A percentile compares a stretch with the other conserved stretches of the same genome.
Evolutionary conservation across 2,329 filamentous ascomycete species (phyloP).

Genomic region (Talaromyces amestolkiae): DNA sequence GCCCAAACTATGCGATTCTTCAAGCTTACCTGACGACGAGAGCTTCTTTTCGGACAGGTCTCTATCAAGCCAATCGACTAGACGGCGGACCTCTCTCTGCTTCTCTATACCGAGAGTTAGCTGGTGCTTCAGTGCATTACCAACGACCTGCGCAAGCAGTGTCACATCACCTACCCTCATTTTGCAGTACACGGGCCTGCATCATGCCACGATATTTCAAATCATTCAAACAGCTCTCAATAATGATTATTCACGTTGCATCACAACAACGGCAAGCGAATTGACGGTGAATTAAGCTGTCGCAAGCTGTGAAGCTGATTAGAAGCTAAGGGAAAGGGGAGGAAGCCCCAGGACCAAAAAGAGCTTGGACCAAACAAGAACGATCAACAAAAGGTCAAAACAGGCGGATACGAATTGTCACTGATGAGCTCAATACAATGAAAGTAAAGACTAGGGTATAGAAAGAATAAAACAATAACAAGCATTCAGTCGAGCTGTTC

Average conservation of each 20-base stretch:
- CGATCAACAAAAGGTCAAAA: background rate
- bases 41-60: slow-evolving; percentile 63
- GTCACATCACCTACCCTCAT: slow-evolving; percentile 8
- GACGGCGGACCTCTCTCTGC: slow-evolving; percentile 62
- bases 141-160: background rate
- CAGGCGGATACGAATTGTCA: background rate
- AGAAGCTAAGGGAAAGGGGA: background rate
- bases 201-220: slow-evolving; percentile 5
- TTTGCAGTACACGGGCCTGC: slow-evolving; percentile 12
- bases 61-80: slow-evolving; percentile 61
- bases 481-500: background rate
- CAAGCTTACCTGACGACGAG: slow-evolving; percentile 55
- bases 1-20: background rate
- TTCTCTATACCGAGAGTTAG: slow-evolving; percentile 52
- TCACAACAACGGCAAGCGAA: background rate
- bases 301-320: background rate
- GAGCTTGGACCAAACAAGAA: background rate
- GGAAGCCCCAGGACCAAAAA: background rate
- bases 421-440: background rate
- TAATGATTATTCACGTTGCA: background rate
- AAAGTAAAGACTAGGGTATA: no score
- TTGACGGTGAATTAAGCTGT: no score
- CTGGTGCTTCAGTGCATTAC: background rate
- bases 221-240: background rate
- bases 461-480: background rate